Percentiles rank a stretch among this genome's conserved stretches.
phyloP scores from a whole-genome alignment of 805 yeast species.

The Grigorovia humatica region DNA sequence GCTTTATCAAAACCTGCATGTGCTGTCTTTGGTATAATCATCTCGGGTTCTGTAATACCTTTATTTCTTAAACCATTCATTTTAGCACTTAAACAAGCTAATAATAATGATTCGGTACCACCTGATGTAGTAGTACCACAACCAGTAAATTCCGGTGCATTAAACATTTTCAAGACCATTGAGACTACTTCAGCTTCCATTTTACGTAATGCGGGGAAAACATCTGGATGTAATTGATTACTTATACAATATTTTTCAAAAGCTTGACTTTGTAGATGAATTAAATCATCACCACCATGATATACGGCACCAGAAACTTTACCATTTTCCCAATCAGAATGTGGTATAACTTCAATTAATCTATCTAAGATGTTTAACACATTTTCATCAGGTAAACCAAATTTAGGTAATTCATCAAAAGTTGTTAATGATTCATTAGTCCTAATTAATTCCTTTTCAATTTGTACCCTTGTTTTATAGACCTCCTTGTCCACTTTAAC shows the following conservation, averaged over 20 bases:
- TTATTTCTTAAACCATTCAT: constrained; percentile 51
- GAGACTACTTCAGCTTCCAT: constrained; percentile 94
- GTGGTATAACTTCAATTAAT: constrained; percentile 39
- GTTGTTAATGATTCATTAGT: constrained; percentile 38
- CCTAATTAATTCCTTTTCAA: constrained; percentile 51
- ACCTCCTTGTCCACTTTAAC: constrained; percentile 54
- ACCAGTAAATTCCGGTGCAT: constrained; percentile 54
- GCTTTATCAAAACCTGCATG: constrained; percentile 97
- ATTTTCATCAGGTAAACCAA: constrained; percentile 41
- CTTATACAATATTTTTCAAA: constrained; percentile 73
- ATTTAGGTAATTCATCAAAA: constrained; percentile 43
- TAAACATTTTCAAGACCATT: constrained; percentile 73
- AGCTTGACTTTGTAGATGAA: constrained; percentile 65
- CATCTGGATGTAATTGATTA: constrained; percentile 94
- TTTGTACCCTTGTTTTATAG: constrained; percentile 31
- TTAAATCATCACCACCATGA: constrained; percentile 81
- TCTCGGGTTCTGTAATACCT: constrained; percentile 68
- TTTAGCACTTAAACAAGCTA: constrained; percentile 84
- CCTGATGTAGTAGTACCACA: constrained; percentile 87
- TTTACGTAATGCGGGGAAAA: constrained; percentile 90
- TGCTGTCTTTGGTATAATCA: constrained; percentile 78
- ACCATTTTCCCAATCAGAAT: constrained; percentile 77
- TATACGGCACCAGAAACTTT: constrained; percentile 91
- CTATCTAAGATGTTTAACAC: constrained; percentile 44
- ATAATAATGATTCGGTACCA: constrained; percentile 85